Conservation (phyloP, 345 rosid species). For the Sisymbrium altissimum region DNA sequence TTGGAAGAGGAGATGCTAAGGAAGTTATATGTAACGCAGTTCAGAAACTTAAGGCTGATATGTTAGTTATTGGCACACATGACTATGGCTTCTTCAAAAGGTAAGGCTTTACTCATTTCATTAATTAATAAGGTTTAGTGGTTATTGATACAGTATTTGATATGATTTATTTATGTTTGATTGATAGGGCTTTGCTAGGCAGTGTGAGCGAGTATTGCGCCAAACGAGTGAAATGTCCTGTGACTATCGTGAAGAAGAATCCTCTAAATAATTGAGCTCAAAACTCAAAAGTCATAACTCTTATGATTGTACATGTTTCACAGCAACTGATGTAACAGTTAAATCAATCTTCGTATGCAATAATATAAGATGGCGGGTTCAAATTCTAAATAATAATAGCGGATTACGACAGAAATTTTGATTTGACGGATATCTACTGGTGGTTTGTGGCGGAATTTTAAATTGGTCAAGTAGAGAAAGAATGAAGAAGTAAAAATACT, state of each 20-base stretch:
- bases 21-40: slow-evolving; percentile 72
- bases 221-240: slow-evolving; percentile 74
- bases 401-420: too few species aligned
- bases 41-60: slow-evolving; percentile 68
- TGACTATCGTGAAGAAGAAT: slow-evolving; percentile 69
- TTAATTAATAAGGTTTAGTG: background rate
- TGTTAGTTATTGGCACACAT: slow-evolving; percentile 88
- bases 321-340: background rate
- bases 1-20: slow-evolving; percentile 81
- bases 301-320: background rate
- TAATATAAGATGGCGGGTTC: background rate
- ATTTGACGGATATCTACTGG: too few species aligned
- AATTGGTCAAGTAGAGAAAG: too few species aligned
- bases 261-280: background rate
- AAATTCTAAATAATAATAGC: background rate
- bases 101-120: slow-evolving; percentile 22
- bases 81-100: slow-evolving; percentile 94
- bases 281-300: background rate
- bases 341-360: slow-evolving; percentile 4
- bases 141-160: background rate
- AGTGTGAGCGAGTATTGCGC: slow-evolving; percentile 89
- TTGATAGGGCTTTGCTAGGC: slow-evolving; percentile 67
- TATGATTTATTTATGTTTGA: background rate
- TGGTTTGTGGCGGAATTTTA: too few species aligned
- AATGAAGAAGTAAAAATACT: too few species aligned